Percentiles rank a stretch among this genome's conserved stretches.
Conservation (phyloP, 306 rosid species). For the Citrullus amarus region DNA sequence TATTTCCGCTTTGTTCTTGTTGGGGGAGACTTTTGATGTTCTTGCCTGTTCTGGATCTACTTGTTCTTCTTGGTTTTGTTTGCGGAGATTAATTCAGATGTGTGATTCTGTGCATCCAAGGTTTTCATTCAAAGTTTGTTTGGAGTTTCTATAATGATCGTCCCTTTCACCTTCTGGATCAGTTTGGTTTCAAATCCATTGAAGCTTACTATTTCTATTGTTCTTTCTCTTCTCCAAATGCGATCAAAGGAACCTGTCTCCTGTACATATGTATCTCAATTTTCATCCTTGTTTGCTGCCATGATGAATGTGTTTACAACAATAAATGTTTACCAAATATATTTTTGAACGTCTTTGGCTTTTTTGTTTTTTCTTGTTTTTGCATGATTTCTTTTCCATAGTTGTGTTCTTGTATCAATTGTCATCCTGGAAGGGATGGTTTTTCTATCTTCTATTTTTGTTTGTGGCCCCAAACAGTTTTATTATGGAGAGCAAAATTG, state of each 20-base stretch:
- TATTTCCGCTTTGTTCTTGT: slow-evolving; percentile 7
- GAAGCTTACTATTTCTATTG: not conserved
- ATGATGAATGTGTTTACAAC: not conserved
- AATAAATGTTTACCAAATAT: not conserved
- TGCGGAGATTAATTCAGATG: slow-evolving; percentile 24
- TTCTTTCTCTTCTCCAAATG: not conserved
- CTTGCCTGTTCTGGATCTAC: slow-evolving; percentile 17
- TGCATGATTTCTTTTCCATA: not conserved
- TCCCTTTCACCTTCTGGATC: not conserved
- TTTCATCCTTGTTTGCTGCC: not conserved
- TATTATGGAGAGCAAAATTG: not conserved
- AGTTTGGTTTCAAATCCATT: not conserved
- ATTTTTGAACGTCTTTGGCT: not conserved
- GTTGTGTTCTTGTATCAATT: not conserved
- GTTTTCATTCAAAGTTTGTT: not conserved
- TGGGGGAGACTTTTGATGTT: slow-evolving; percentile 20
- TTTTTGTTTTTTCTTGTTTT: not conserved
- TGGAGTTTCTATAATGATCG: not conserved
- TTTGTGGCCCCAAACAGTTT: not conserved
- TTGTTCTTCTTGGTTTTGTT: slow-evolving; percentile 24
- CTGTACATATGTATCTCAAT: not conserved
- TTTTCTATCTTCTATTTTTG: not conserved
- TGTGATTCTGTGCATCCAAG: slow-evolving; percentile 11
- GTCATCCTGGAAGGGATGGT: not conserved
- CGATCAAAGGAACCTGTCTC: not conserved